These are phyloP conservation scores for Niveomyces coronatus DNA, from an alignment of 2,329 filamentous ascomycete species.

Conservation along the genomic window DNA sequence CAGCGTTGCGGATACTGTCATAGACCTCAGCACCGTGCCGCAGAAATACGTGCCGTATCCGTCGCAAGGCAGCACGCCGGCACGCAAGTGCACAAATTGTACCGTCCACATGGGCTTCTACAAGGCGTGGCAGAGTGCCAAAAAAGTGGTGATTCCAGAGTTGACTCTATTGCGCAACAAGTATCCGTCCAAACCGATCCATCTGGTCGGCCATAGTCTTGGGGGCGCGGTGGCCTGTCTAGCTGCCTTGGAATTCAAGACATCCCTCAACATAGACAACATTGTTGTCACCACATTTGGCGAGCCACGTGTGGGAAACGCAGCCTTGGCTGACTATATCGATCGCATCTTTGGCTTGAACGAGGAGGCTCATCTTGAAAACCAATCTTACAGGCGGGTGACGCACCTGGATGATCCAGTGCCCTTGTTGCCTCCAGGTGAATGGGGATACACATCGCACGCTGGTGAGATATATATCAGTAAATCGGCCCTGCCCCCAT, in stretches of 20 bases:
- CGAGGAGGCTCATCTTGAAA: conserved; percentile 17
- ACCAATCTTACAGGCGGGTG: conserved; percentile 56
- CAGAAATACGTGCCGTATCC: conserved; percentile 89
- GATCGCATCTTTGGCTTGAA: conserved; percentile 40
- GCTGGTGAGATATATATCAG: conserved; percentile 80
- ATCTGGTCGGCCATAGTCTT: conserved; percentile 81
- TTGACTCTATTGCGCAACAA: conserved; percentile 47
- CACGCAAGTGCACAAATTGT: conserved; percentile 66
- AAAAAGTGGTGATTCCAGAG: conserved; percentile 56
- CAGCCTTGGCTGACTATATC: conserved; percentile 43
- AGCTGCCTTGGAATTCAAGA: conserved; percentile 69
- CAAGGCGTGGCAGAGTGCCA: conserved; percentile 69
- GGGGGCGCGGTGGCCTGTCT: conserved; percentile 87
- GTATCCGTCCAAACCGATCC: conserved; percentile 62
- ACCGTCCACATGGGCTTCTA: conserved; percentile 90
- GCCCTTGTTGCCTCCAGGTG: conserved; percentile 70
- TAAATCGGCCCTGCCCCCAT: conserved; percentile 59
- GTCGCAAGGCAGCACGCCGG: conserved; percentile 28
- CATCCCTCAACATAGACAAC: conserved; percentile 63
- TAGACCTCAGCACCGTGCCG: conserved; percentile 80
- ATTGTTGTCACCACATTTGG: conserved; percentile 82
- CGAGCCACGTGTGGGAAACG: conserved; percentile 62
- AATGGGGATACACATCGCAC: conserved; percentile 84
- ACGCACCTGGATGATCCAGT: conserved; percentile 85
- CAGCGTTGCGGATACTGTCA: conserved; percentile 81